Percentiles rank a stretch among this genome's conserved stretches.
These are phyloP conservation scores for Gossypium davidsonii DNA, from an alignment of 441 rosid genomes.

Conservation along the genomic window DNA sequence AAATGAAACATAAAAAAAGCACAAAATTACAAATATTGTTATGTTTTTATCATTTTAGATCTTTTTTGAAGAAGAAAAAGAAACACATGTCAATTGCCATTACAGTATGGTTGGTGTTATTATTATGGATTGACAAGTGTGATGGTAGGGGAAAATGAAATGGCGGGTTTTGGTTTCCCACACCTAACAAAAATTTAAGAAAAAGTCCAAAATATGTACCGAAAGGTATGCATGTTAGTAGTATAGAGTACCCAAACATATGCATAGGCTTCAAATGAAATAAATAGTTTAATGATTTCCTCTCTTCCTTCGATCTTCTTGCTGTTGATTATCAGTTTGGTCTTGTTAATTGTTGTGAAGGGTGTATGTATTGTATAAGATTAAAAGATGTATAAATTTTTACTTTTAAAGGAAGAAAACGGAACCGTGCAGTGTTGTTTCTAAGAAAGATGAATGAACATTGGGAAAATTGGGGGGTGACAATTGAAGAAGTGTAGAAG, in stretches of 20 bases:
- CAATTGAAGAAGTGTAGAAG: too few species aligned
- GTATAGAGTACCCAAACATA: constrained; percentile 3
- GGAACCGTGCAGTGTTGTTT: constrained; percentile 25
- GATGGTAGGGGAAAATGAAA: constrained; percentile 11
- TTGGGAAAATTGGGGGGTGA: too few species aligned
- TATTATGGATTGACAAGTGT: constrained; percentile 7
- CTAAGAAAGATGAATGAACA: constrained; percentile 13
- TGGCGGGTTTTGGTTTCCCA: constrained; percentile 9
- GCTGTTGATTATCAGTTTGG: neutral
- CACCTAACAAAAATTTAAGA: constrained; percentile 20
- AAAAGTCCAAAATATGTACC: constrained; percentile 22
- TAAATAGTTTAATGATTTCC: neutral
- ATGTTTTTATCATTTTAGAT: neutral
- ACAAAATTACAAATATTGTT: neutral
- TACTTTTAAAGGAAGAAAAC: constrained; percentile 15
- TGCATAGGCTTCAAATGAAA: neutral
- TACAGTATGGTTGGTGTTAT: neutral
- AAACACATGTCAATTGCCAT: neutral
- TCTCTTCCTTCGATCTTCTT: neutral
- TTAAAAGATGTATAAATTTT: neutral
- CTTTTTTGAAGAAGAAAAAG: neutral
- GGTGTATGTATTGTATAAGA: constrained; percentile 7
- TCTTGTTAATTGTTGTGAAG: neutral
- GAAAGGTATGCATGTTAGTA: constrained; percentile 12
- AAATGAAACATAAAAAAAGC: neutral